These are phyloP conservation scores for Boletus insuetus DNA, from an alignment of 768 basidiomycete species.

Conservation along the genomic window DNA sequence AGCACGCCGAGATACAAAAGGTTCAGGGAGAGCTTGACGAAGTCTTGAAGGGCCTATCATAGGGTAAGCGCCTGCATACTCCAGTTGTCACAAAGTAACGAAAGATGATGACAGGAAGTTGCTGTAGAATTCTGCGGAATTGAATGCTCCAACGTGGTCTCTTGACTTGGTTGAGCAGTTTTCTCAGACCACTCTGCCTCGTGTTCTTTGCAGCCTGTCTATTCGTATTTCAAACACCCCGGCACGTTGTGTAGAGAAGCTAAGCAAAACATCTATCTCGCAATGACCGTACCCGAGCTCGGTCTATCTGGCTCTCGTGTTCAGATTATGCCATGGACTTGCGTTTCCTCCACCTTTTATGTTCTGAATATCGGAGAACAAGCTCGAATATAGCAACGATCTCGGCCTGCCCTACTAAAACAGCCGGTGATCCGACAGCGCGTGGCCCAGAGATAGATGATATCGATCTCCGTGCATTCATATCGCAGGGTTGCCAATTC, in stretches of 20 bases:
- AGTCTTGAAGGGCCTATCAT: constrained; percentile 36
- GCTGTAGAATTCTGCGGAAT: neutral
- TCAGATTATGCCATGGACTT: neutral
- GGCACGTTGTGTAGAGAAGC: neutral
- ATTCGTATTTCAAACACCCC: neutral
- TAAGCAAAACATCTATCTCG: neutral
- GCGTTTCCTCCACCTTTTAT: neutral
- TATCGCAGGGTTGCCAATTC: constrained; percentile 21
- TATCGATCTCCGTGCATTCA: constrained; percentile 17
- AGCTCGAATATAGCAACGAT: neutral
- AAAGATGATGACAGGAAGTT: neutral
- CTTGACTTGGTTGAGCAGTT: too few species aligned
- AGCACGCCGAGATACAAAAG: constrained; percentile 54
- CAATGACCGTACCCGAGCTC: neutral
- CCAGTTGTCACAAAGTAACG: neutral
- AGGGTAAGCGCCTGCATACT: constrained; percentile 11
- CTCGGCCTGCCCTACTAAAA: neutral
- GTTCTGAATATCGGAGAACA: neutral
- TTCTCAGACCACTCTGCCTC: neutral
- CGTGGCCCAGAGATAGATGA: constrained; percentile 11
- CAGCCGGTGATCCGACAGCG: neutral
- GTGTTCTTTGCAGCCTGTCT: neutral
- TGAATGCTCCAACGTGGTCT: neutral
- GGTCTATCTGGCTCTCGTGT: neutral
- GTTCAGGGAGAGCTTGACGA: constrained; percentile 56